Evolutionary conservation across 805 yeast species (phyloP).

Genomic region (Nakazawaea pomicola): DNA sequence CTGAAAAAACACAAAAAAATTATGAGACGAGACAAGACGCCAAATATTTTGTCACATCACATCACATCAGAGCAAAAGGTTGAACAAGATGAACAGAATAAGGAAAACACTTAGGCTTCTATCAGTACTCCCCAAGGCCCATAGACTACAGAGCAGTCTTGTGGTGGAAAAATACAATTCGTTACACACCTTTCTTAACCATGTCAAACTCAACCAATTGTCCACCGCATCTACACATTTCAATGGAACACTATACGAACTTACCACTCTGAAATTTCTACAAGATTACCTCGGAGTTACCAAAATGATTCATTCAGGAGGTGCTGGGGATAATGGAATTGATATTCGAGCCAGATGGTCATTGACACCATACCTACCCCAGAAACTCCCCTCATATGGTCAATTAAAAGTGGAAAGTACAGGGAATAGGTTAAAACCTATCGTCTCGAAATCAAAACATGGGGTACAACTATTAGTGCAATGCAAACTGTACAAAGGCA

Average conservation of each 20-base stretch:
- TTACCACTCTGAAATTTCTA: conserved; percentile 35
- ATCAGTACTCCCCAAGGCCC: background rate
- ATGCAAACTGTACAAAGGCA: conserved; percentile 44
- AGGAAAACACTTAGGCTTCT: no score
- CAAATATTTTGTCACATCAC: background rate
- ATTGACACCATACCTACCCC: conserved; percentile 22
- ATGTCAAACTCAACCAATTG: conserved; percentile 28
- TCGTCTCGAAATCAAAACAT: conserved; percentile 2
- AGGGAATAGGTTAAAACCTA: conserved; percentile 12
- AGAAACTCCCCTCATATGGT: conserved; percentile 7
- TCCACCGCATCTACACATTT: conserved; percentile 44
- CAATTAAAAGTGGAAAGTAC: conserved; percentile 5
- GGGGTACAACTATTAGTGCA: conserved; percentile 37
- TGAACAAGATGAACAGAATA: no score
- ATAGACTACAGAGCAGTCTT: background rate
- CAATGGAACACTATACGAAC: conserved; percentile 52
- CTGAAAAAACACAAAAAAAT: background rate
- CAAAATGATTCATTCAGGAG: conserved; percentile 42
- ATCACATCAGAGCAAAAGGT: background rate
- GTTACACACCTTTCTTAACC: conserved; percentile 26
- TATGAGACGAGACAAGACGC: background rate
- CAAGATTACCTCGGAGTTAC: conserved; percentile 31
- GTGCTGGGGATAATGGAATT: conserved; percentile 52
- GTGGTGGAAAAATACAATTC: conserved; percentile 23
- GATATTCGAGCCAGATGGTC: conserved; percentile 54